phyloP scores from a whole-genome alignment of 306 rosid genomes.

The Sophora flavescens region DNA sequence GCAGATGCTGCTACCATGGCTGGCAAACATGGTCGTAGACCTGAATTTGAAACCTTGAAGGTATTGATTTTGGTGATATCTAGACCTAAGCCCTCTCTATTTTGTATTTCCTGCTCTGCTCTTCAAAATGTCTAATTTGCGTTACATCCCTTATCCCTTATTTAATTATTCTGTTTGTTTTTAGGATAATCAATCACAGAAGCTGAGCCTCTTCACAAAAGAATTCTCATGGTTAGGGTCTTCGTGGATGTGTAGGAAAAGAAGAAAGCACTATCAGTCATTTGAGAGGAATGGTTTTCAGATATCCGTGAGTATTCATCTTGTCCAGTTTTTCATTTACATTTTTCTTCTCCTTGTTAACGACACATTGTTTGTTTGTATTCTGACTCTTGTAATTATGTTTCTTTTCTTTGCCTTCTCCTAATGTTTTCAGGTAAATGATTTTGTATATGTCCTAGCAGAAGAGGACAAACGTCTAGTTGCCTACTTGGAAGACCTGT shows the following conservation, averaged over 20 bases:
- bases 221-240: slow-evolving; percentile 79
- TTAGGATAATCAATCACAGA: slow-evolving; percentile 60
- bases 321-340: neutral
- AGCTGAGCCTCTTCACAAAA: slow-evolving; percentile 39
- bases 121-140: neutral
- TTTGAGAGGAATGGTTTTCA: slow-evolving; percentile 69
- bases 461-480: slow-evolving; percentile 90
- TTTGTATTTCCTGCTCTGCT: neutral
- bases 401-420: slow-evolving; percentile 4
- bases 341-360: neutral
- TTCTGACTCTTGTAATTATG: slow-evolving; percentile 35
- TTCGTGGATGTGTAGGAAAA: slow-evolving; percentile 70
- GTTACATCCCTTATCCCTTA: neutral
- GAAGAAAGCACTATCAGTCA: slow-evolving; percentile 71
- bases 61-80: slow-evolving; percentile 48
- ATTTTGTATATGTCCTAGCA: slow-evolving; percentile 84
- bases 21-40: slow-evolving; percentile 43
- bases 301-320: slow-evolving; percentile 68
- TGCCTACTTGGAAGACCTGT: slow-evolving; percentile 94
- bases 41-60: slow-evolving; percentile 54
- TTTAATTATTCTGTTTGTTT: neutral
- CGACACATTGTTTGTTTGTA: neutral
- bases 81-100: neutral
- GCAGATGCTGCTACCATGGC: slow-evolving; percentile 39
- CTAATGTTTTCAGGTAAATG: slow-evolving; percentile 68